Base-by-base conservation (phyloP, 2,329 filamentous ascomycete genomes). In the Aspergillus nomiae region DNA sequence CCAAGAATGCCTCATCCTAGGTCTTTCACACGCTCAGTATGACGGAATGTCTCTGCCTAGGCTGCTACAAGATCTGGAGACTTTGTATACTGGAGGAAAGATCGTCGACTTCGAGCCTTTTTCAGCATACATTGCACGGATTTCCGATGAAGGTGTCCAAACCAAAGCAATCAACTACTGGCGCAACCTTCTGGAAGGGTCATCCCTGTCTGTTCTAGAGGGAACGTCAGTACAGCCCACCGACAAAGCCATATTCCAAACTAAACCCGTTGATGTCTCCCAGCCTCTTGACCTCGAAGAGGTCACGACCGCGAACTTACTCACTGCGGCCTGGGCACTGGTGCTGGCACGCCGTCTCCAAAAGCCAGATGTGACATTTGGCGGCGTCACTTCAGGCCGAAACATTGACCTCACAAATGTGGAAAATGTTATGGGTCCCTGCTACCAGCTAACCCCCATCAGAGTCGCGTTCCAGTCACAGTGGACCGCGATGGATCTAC, bases 11-110 rank as follows among this genome's bases (percentile, higher is more conserved):
- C 82, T 85, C 1, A 59, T 72, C 36, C 80, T 89, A 71, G 83
- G 87, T 60, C 82, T 90, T 56, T 90, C 87, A 0, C 88, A 90
- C 70, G 85, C 87, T 0, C 87, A 89, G 65, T 90, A 90, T 71
- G 88, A 90, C 65, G 88, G 88, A 66, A 85, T 89, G 30, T 89
- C 85, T 63, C 81, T 90, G 2, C 86, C 86, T 0, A 74, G 81
- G 4, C 77, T 89, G 8, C 82, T 89, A 43, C 81, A 80, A 30
- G 86, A 89, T 70, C 80, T 90, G 10, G 84, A 83, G 0, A 79
- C 80, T 0, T 72, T 89, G 12, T 87, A 84, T 61, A 59, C 69
- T 1, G 77, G 75, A 10, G 65, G 63, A 2, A 30, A 67, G 3
- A 65, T 81, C 2, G 65, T 71, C 2, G 65, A 74, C 19, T 74